These are phyloP conservation scores for Tripterygium wilfordii DNA, from an alignment of 177 flowering plant species.

Conservation along the genomic window DNA sequence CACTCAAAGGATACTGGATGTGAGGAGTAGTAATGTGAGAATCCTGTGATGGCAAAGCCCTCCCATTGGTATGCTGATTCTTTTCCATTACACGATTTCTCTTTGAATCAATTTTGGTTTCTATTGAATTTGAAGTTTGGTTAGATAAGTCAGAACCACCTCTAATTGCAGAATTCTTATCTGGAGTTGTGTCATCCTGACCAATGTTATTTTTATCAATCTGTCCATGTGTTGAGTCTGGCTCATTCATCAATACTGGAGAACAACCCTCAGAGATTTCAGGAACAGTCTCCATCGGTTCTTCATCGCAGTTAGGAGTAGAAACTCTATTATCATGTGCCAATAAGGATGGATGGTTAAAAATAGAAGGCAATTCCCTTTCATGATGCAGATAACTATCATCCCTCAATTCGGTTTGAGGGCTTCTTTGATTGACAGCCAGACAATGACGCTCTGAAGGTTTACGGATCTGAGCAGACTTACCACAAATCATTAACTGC, in stretches of 20 bases:
- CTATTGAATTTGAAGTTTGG: constrained; percentile 1
- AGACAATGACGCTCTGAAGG: too few relatives aligned
- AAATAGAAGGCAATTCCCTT: constrained; percentile 16
- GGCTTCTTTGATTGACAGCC: too few relatives aligned
- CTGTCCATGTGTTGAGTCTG: constrained; percentile 13
- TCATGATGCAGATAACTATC: constrained; percentile 8
- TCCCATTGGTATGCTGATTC: constrained; percentile 7
- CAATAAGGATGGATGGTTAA: constrained; percentile 6
- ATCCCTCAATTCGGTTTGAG: constrained; percentile 15
- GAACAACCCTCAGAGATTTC: constrained; percentile 22
- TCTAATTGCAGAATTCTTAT: constrained; percentile 16
- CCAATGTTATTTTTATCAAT: constrained; percentile 11
- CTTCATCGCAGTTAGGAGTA: constrained; percentile 11
- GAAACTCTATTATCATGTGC: constrained; percentile 15
- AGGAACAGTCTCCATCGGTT: constrained; percentile 16
- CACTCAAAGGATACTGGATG: constrained; percentile 12
- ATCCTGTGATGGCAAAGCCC: constrained; percentile 14
- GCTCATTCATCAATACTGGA: constrained; percentile 18
- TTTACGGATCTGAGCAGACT: too few relatives aligned
- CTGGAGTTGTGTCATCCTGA: constrained; percentile 9
- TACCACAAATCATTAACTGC: too few relatives aligned
- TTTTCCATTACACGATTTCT: constrained; percentile 8
- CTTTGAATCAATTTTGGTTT: constrained; percentile 4
- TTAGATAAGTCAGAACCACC: constrained; percentile 7
- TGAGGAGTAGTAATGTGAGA: constrained; percentile 11